Conservation (phyloP, 176 grass and related monocot genomes). For the Pontederia crassipes region DNA sequence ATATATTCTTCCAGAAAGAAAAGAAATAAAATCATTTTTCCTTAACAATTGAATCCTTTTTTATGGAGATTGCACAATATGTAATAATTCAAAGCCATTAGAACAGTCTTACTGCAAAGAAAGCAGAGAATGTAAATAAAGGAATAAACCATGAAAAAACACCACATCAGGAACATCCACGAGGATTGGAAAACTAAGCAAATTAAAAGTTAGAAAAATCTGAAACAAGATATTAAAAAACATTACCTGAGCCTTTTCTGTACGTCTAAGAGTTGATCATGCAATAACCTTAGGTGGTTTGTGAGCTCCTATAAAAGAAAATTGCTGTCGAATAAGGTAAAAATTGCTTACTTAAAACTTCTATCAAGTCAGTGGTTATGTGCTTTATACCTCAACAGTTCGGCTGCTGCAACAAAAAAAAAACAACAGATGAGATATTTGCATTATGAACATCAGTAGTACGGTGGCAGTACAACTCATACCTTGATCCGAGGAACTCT, state of each 20-base stretch:
- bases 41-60: no score
- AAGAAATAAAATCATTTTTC: no score
- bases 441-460: constrained; percentile 3
- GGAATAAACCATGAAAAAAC: not conserved
- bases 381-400: constrained; percentile 28
- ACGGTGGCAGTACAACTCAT: not conserved
- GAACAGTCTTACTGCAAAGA: no score
- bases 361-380: not conserved
- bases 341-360: not conserved
- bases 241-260: constrained; percentile 14
- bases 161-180: no score
- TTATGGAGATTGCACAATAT: no score
- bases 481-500: constrained; percentile 24
- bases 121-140: no score
- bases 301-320: constrained; percentile 10
- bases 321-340: not conserved
- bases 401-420: constrained; percentile 23
- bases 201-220: not conserved
- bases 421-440: constrained; percentile 12
- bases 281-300: constrained; percentile 16
- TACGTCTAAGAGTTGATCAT: constrained; percentile 13
- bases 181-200: not conserved
- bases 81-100: no score
- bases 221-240: not conserved
- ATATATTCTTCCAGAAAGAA: no score